A percentile compares a stretch with the other conserved stretches of the same genome.
These are phyloP conservation scores for Mycena belliarum DNA, from an alignment of 768 basidiomycete species.

Conservation along the genomic window DNA sequence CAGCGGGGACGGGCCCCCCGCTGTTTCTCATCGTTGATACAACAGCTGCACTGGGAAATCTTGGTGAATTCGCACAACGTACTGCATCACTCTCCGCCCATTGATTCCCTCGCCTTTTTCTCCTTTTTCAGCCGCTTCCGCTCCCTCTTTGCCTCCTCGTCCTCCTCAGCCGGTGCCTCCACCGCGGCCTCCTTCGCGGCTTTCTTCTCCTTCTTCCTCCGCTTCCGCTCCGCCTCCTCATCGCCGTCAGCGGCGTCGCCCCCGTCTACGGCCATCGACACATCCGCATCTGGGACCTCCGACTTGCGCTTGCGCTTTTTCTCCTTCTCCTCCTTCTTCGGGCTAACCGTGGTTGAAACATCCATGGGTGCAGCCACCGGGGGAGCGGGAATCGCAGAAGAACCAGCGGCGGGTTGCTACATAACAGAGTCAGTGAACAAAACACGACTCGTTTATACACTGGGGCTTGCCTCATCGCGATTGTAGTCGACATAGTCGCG, in stretches of 20 bases:
- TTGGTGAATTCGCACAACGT: not conserved
- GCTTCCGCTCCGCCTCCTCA: slow-evolving; percentile 59
- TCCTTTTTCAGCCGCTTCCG: slow-evolving; percentile 70
- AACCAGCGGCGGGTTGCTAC: slow-evolving; percentile 42
- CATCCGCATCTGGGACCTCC: slow-evolving; percentile 49
- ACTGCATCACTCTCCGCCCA: slow-evolving; percentile 35
- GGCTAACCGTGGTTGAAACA: slow-evolving; percentile 26
- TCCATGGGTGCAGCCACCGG: slow-evolving; percentile 26
- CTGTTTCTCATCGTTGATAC: not conserved
- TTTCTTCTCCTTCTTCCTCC: slow-evolving; percentile 66
- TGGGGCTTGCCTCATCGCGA: slow-evolving; percentile 49
- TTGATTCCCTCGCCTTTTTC: slow-evolving; percentile 54
- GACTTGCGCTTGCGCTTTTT: slow-evolving; percentile 88
- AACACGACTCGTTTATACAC: slow-evolving; percentile 7
- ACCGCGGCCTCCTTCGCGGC: slow-evolving; percentile 47
- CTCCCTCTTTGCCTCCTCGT: slow-evolving; percentile 63
- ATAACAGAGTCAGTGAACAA: slow-evolving; percentile 12
- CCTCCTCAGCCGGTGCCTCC: slow-evolving; percentile 44
- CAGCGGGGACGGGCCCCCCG: no score
- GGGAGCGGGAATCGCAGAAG: slow-evolving; percentile 30
- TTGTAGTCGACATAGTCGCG: slow-evolving; percentile 93
- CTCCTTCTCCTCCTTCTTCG: slow-evolving; percentile 61
- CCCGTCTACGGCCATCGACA: slow-evolving; percentile 38
- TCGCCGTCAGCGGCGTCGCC: slow-evolving; percentile 45
- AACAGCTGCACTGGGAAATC: not conserved